phyloP scores from a whole-genome alignment of 306 rosid genomes.

The Geum urbanum region DNA sequence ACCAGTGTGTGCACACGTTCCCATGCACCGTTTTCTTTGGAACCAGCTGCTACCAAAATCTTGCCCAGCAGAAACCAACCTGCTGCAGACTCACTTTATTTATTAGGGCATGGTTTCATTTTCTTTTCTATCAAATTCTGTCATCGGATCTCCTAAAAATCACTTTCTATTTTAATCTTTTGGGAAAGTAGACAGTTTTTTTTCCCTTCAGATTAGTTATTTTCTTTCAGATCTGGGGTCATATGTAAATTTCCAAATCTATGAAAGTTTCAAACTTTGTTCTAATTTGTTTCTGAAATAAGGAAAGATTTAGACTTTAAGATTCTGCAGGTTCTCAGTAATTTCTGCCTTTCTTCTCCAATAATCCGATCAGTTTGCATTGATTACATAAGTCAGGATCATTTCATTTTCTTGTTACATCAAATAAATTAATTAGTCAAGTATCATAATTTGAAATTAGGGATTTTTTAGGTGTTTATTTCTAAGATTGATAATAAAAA shows the following conservation, averaged over 20 bases:
- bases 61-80: neutral
- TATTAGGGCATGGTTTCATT: too few relatives aligned
- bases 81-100: too few relatives aligned
- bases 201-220: neutral
- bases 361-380: neutral
- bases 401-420: too few relatives aligned
- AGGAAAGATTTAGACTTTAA: neutral
- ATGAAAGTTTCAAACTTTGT: neutral
- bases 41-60: constrained; percentile 1
- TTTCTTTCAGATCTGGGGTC: neutral
- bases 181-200: neutral
- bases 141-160: too few relatives aligned
- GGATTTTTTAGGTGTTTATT: neutral
- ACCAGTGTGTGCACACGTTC: neutral
- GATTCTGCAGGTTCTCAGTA: neutral
- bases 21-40: neutral
- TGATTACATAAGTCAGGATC: too few relatives aligned
- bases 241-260: neutral
- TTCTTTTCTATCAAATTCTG: too few relatives aligned
- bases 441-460: neutral
- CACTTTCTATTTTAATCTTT: too few relatives aligned
- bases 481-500: too few relatives aligned
- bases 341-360: neutral
- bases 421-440: too few relatives aligned
- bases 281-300: too few relatives aligned